Evolutionary conservation across 768 basidiomycete genomes (phyloP), one percentile per base, ranked within the genome.

Genomic region (Rhodotorula babjevae): DNA sequence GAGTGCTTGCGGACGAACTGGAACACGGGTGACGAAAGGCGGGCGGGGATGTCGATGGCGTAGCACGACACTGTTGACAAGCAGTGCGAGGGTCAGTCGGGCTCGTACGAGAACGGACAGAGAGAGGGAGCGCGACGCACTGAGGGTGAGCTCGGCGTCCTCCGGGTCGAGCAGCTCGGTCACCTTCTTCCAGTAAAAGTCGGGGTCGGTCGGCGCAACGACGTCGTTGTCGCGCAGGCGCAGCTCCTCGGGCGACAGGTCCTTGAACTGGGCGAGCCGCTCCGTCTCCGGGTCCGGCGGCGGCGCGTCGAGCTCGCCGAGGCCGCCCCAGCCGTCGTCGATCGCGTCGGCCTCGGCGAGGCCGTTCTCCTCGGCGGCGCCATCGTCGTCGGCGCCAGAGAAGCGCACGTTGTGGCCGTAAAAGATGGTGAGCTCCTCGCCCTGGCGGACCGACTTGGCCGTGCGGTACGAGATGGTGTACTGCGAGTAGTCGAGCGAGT

Each of bases 371-470:
- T 23, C 72, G 65, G 23, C 58, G 36, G n/a, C 55, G n/a, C 23
- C n/a, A 63, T 33, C 78, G 33, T 40, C 40, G 21, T n/a, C 63
- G 12, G 44, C 14, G 44, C 44, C 44, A 7, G 63, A 73, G 67
- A 76, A 79, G 23, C 62, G 58, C 19, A 77, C 72, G 31, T 65
- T 52, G 63, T 86, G 86, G 6, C 87, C 89, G 77, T 91, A 90
- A 78, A 86, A 90, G 71, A 92, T 91, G 77, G 87, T 90, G 21
- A 92, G 84, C 79, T 93, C 91, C 76, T 93, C 90, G 42, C 84
- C 87, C 3, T 83, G 78, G 25, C 83, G 71, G 44, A 93, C 81
- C 33, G 83, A 78, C 12, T 86, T 85, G 11, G 82, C 80, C 0
- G 90, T 86, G 2, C 82, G 84, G 77, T 88, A 92, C 68, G 82